These are phyloP conservation scores for Ganoderma leucocontextum DNA, from an alignment of 1,284 basidiomycete species.

Conservation along the genomic window DNA sequence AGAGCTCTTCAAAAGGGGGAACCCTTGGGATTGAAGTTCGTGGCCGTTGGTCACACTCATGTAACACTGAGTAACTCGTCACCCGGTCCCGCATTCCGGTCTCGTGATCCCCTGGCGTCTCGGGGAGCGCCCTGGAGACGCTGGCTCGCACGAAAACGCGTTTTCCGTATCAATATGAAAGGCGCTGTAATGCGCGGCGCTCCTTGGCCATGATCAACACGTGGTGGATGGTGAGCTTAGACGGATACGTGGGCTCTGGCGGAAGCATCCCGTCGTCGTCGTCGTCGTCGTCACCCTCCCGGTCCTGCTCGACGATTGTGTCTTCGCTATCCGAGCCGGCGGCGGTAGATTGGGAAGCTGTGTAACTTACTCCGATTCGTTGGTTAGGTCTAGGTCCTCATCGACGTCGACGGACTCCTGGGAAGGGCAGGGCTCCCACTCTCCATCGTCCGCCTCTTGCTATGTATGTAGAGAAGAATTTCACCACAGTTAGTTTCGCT, in stretches of 20 bases:
- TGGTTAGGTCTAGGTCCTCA: not conserved
- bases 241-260: not conserved
- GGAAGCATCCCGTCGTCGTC: not conserved
- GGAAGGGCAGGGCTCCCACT: not conserved
- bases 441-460: conserved; percentile 4
- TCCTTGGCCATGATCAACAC: not conserved
- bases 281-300: not conserved
- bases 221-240: not conserved
- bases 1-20: no score
- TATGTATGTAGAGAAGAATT: not conserved
- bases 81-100: no score
- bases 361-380: not conserved
- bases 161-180: no score
- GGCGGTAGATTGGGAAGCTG: not conserved
- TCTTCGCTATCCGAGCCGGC: not conserved
- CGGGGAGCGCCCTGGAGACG: no score
- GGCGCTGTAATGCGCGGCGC: not conserved
- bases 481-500: not conserved
- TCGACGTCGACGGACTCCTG: conserved; percentile 1
- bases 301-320: not conserved
- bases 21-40: no score
- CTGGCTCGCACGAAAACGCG: no score
- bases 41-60: no score
- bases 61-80: no score
- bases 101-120: no score